Evolutionary conservation across 306 rosid genomes (phyloP), one percentile per base, ranked within the genome.

Genomic region (Vigna radiata): DNA sequence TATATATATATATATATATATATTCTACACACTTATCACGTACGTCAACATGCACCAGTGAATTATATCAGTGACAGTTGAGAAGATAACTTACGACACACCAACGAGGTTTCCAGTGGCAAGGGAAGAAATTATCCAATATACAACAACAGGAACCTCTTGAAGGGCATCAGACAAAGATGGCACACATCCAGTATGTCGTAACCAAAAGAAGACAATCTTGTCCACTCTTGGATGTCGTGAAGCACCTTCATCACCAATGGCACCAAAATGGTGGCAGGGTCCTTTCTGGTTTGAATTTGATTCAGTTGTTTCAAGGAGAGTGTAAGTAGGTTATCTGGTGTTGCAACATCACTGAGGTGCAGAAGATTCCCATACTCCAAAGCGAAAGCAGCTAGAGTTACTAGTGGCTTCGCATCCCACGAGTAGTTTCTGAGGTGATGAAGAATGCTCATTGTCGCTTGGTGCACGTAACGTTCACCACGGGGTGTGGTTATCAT

Each of bases 361-460:
- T 82, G 37, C 79, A 71, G 7, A 15, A 82, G 59, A 3, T 77
- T 66, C 16, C 86, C 86, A 60, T 77, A 82, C 52, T 77, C 86
- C 71, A 82, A 48, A 72, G 68, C 47, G 12, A 77, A 82, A 3
- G 83, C 76, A n/a, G 76, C 86, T 0, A 82, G 36, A 5, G 61
- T 39, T 11, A 82, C 50, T 0, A 88, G 90, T 25, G 86, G 85
- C 73, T 91, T 91, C 39, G 95, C 89, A 18, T 85, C 97, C 97
- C 95, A 90, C 10, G 85, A 52, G 47, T 76, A 89, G 48, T 18
- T 77, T 56, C 80, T 81, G 1, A 84, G 83, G 5, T 47, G 36
- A 2, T 83, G 79, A 11, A 83, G 79, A 13, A 83, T 83, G 72
- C 76, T 37, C 72, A 67, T 72, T 77, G 83, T 67, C 10, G 82